Conservation (phyloP, 148 eudicot genomes). For the Amaranthus hypochondriacus region DNA sequence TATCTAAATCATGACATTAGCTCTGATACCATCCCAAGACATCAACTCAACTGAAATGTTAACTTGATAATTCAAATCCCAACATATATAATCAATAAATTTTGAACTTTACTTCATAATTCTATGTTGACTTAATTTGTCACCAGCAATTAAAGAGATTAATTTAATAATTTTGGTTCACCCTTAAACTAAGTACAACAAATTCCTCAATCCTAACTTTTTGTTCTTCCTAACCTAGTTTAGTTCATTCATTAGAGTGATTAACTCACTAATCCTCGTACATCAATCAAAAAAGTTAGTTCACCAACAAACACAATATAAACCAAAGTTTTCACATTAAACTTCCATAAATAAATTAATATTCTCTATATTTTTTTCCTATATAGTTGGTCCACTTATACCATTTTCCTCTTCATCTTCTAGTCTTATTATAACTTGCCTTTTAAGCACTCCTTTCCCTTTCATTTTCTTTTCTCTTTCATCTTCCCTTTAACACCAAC, state of each 20-base stretch:
- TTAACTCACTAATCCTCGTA: slow-evolving; percentile 23
- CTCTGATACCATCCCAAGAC: too few relatives aligned
- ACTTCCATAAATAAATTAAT: not conserved
- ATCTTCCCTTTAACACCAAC: slow-evolving; percentile 4
- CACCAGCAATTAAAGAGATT: too few relatives aligned
- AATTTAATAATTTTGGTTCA: too few relatives aligned
- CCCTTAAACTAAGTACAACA: too few relatives aligned
- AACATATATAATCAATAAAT: too few relatives aligned
- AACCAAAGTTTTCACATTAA: not conserved
- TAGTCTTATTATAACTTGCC: slow-evolving; percentile 23
- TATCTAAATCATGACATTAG: too few relatives aligned
- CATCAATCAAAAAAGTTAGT: slow-evolving; percentile 26
- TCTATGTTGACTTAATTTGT: too few relatives aligned
- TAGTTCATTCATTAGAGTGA: not conserved
- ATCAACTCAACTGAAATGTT: too few relatives aligned
- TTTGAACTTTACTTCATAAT: too few relatives aligned
- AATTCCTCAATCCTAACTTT: too few relatives aligned
- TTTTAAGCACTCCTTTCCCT: slow-evolving; percentile 33
- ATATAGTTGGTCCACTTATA: slow-evolving; percentile 15
- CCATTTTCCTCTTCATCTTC: not conserved
- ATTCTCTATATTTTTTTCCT: not conserved
- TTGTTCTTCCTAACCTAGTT: not conserved
- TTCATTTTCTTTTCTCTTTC: slow-evolving; percentile 14
- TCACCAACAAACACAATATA: slow-evolving; percentile 19
- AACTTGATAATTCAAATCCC: too few relatives aligned